Evolutionary conservation across 139 green algal species (phyloP).

Genomic region (Medakamo hakoo): DNA sequence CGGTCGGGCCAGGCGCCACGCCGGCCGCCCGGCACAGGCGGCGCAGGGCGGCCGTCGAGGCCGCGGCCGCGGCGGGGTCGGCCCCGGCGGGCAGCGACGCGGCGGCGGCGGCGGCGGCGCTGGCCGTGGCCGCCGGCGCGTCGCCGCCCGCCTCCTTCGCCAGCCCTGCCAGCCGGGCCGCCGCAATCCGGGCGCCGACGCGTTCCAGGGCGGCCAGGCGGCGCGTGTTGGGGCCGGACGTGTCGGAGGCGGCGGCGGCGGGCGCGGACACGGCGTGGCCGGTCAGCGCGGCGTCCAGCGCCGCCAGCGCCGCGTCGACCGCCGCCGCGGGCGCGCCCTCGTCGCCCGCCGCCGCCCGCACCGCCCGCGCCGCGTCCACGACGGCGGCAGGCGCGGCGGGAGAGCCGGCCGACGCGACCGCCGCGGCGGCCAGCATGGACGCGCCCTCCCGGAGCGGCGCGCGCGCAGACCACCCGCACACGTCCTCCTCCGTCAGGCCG

Average conservation of each 20-base stretch:
- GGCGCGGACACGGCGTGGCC: not conserved
- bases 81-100: not conserved
- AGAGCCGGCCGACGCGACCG: not conserved
- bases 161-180: not conserved
- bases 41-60: not conserved
- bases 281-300: not conserved
- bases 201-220: not conserved
- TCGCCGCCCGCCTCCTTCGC: not conserved
- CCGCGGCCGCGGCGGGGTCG: no score
- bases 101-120: no score
- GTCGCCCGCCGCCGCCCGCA: not conserved
- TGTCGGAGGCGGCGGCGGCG: no score
- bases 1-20: not conserved
- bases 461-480: not conserved
- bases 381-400: not conserved
- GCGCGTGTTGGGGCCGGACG: no score
- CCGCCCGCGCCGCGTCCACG: not conserved
- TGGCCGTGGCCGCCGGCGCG: no score
- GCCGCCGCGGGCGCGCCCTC: no score
- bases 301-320: not conserved
- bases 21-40: no score
- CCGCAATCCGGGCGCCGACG: not conserved
- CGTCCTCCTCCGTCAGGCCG: not conserved
- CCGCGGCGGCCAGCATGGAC: not conserved
- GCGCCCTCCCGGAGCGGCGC: not conserved